Percentiles rank a stretch among this genome's conserved stretches.
Evolutionary conservation across 805 yeast species (phyloP).

Genomic region (Tetrapisispora iriomotensis): DNA sequence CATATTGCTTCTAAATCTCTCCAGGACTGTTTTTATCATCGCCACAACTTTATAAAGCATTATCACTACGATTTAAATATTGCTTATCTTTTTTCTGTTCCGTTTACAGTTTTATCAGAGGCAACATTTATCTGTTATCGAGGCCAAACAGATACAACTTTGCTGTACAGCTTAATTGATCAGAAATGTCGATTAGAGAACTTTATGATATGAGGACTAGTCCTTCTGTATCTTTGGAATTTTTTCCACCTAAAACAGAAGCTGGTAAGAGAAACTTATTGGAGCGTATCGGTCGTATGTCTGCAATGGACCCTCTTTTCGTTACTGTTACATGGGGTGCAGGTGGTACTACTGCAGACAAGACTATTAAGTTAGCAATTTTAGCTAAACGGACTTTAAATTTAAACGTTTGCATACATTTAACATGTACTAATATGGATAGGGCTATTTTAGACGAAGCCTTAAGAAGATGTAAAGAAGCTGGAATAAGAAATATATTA

Average conservation of each 20-base stretch:
- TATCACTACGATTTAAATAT: too few species aligned
- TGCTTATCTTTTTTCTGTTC: too few species aligned
- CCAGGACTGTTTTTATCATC: too few species aligned
- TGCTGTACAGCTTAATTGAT: too few species aligned
- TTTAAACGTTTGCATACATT: conserved; percentile 85
- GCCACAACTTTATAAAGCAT: too few species aligned
- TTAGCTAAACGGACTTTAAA: conserved; percentile 66
- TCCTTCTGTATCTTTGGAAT: conserved; percentile 78
- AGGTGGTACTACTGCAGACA: conserved; percentile 86
- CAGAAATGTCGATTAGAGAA: conserved; percentile 34
- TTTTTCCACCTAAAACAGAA: conserved; percentile 96
- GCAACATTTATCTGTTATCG: too few species aligned
- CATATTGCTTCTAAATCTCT: too few species aligned
- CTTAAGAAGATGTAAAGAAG: conserved; percentile 52
- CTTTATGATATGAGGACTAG: conserved; percentile 40
- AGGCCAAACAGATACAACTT: too few species aligned
- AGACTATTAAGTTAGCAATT: conserved; percentile 74
- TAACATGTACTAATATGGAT: conserved; percentile 93
- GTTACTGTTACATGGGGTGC: conserved; percentile 98
- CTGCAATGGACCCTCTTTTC: conserved; percentile 77
- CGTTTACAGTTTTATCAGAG: too few species aligned
- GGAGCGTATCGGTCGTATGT: conserved; percentile 83
- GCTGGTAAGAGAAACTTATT: conserved; percentile 74
- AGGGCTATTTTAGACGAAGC: conserved; percentile 70
- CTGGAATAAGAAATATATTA: conserved; percentile 80